phyloP scores from a whole-genome alignment of 805 yeast species.

The Yarrowia keelungensis region DNA sequence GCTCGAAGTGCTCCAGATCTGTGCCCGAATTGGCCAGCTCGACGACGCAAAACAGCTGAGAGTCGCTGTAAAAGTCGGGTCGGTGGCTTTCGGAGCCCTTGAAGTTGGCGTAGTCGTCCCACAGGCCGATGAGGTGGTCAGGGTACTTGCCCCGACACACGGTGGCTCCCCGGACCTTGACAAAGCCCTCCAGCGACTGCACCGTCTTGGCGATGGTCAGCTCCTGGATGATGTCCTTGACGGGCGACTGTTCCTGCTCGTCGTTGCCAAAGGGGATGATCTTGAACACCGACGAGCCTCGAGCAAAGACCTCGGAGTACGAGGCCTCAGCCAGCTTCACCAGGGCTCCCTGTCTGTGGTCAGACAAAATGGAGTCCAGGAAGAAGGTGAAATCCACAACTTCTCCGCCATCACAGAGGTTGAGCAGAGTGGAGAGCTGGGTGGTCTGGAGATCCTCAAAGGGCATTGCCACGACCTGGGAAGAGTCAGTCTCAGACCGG shows the following conservation, averaged over 20 bases:
- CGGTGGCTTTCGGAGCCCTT: conserved; percentile 51
- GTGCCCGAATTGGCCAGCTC: conserved; percentile 51
- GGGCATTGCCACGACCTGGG: conserved; percentile 49
- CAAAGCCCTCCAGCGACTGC: conserved; percentile 56
- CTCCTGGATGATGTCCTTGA: conserved; percentile 57
- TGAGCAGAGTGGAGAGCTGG: conserved; percentile 50
- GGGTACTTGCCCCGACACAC: conserved; percentile 60
- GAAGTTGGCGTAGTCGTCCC: conserved; percentile 53
- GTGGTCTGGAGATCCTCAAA: conserved; percentile 50
- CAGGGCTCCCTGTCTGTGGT: conserved; percentile 45
- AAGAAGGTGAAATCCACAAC: conserved; percentile 50
- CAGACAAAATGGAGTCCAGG: conserved; percentile 41
- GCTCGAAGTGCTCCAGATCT: conserved; percentile 55
- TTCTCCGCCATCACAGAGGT: conserved; percentile 50
- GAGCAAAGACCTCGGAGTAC: conserved; percentile 55
- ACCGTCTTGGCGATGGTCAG: conserved; percentile 54
- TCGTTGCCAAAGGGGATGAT: conserved; percentile 61
- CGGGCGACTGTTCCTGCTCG: conserved; percentile 53
- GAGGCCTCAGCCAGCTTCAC: conserved; percentile 58
- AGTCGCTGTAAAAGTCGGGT: conserved; percentile 51
- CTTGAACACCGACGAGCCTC: conserved; percentile 54
- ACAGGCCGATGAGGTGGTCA: conserved; percentile 51
- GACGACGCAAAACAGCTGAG: conserved; percentile 51
- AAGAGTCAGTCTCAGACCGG: conserved; percentile 41
- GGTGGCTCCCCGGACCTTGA: conserved; percentile 53